phyloP scores from a whole-genome alignment of 306 rosid genomes.

The Trifolium subterraneum region DNA sequence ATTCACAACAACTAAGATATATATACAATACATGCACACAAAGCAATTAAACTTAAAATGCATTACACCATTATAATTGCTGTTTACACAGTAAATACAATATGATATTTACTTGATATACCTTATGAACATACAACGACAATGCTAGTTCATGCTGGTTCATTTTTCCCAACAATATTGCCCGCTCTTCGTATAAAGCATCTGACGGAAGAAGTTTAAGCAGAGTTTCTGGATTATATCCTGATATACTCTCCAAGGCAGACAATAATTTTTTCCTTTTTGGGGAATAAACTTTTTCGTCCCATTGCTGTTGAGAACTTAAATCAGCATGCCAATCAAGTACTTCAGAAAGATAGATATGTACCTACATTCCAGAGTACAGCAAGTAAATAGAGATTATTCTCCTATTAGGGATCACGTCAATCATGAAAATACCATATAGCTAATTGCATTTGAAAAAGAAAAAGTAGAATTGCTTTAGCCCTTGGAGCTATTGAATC shows the following conservation, averaged over 20 bases:
- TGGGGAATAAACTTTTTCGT: constrained; percentile 78
- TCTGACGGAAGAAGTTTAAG: constrained; percentile 81
- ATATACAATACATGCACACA: constrained; percentile 29
- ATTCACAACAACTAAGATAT: constrained; percentile 27
- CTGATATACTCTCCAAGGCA: constrained; percentile 80
- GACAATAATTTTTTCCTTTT: constrained; percentile 85
- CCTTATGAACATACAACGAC: constrained; percentile 94
- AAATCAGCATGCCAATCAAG: constrained; percentile 90
- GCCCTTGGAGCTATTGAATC: constrained; percentile 36
- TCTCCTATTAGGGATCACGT: not conserved
- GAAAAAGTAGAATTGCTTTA: constrained; percentile 18
- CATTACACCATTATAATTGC: not conserved
- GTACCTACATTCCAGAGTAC: constrained; percentile 60
- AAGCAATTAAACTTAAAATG: constrained; percentile 31
- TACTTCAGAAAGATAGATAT: constrained; percentile 90
- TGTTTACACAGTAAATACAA: constrained; percentile 13
- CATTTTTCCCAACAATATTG: constrained; percentile 89
- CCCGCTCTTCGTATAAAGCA: constrained; percentile 96
- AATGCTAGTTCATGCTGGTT: constrained; percentile 96
- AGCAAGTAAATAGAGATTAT: constrained; percentile 26
- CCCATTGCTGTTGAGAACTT: constrained; percentile 75
- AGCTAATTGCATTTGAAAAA: constrained; percentile 24
- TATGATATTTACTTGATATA: constrained; percentile 43
- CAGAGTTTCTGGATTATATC: constrained; percentile 87
- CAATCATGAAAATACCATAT: constrained; percentile 33